Base-by-base conservation (phyloP, 2,329 filamentous ascomycete species). In the Colletotrichum sansevieriae region DNA sequence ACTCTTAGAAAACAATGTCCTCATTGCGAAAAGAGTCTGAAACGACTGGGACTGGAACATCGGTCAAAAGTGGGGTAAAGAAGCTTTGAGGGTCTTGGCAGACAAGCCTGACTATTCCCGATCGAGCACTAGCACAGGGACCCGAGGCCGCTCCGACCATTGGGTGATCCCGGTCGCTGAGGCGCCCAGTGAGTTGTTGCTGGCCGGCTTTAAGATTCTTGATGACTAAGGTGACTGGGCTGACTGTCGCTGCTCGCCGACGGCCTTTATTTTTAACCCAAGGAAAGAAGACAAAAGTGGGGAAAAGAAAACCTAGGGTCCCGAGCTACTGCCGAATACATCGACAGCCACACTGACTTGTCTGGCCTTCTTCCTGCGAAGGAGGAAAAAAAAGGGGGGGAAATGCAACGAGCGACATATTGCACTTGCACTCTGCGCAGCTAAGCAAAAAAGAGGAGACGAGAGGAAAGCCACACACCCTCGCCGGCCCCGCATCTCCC, bases 401-500 rank as follows among this genome's bases (percentile, higher is more conserved):
- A 25, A 25, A 25, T 5, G 25, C 4, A 25, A 25, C 25, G 25
- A 59, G 35, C 54, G 22, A 52, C 51, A 25, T 8, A 58, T 13
- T 11, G 52, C n/a, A n/a, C n/a, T n/a, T n/a, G n/a, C n/a, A n/a
- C n/a, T 29, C 43, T 46, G 43, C 43, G 43, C 39, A 43, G 5
- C n/a, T n/a, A 35, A 22, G 49, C 37, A 11, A 33, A 35, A 33
- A 33, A 33, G 49, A 52, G n/a, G n/a, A 41, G 52, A 55, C 33
- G 18, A 33, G 25, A 20, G n/a, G 43, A 54, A 25, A 33, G 33
- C 20, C 22, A 22, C 9, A 35, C 10, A 39, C 13, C 37, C 8
- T 37, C 29, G 54, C 29, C 58, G 58, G 44, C 60, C 60, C 60
- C 60, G 60, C 60, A 63, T 57, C 60, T 61, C 33, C 58, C 49